Conservation (phyloP, 2,329 filamentous ascomycete species). For the Aspergillus vadensis region DNA sequence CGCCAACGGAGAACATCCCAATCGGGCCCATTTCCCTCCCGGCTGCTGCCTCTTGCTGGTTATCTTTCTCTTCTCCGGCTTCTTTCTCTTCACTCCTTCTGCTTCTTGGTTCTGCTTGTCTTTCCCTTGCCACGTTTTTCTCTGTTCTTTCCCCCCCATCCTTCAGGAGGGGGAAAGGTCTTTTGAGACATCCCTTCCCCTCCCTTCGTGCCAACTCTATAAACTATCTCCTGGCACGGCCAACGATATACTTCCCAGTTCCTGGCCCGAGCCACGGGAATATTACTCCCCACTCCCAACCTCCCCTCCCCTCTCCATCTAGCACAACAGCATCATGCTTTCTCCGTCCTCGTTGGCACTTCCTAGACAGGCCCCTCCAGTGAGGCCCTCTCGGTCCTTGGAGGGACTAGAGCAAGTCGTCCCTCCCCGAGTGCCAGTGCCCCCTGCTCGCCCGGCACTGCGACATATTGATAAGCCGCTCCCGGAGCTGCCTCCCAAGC, state of each 20-base stretch:
- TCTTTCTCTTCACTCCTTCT: conserved; percentile 1
- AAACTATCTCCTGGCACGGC: not conserved
- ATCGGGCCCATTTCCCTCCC: conserved; percentile 2
- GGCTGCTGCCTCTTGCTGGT: not conserved
- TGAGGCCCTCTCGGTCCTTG: conserved; percentile 38
- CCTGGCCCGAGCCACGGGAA: not conserved
- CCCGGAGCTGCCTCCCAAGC: conserved; percentile 34
- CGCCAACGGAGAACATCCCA: not conserved
- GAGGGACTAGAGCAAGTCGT: conserved; percentile 42
- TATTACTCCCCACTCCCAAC: not conserved
- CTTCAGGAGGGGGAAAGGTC: not conserved
- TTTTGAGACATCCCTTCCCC: not conserved
- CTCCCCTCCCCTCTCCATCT: not conserved
- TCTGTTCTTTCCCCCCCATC: not conserved
- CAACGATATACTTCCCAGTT: not conserved
- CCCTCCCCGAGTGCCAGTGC: conserved; percentile 27
- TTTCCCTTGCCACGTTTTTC: conserved; percentile 3
- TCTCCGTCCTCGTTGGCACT: conserved; percentile 24
- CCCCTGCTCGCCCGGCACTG: conserved; percentile 19
- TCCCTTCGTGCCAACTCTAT: not conserved
- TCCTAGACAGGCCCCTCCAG: conserved; percentile 33
- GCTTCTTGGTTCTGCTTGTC: conserved; percentile 2
- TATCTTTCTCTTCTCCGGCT: conserved; percentile 1
- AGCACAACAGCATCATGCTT: conserved; percentile 22
- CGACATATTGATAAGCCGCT: conserved; percentile 36